Base-by-base conservation (phyloP, 2,329 filamentous ascomycete species). In the Ophiostoma quercus region DNA sequence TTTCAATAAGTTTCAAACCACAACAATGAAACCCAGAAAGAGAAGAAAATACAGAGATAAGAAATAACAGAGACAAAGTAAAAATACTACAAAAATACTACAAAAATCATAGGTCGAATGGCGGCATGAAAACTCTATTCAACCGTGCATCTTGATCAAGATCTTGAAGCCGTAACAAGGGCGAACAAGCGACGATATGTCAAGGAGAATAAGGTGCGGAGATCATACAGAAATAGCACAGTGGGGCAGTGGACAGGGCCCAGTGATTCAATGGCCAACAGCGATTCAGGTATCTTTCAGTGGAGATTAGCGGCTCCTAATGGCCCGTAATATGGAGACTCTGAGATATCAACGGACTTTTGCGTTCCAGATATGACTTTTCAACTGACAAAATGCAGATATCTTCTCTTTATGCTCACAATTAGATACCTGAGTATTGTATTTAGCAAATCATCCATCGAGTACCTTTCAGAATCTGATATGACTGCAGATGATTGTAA, bases 171-270 rank as follows among this genome's bases (percentile, higher is more conserved):
- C 25, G 14, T 29, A 62, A 62, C n/a, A 57, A 57, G 51, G 51
- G 51, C 51, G 57, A 62, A 32, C 57, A 62, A 62, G 57, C 57
- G 22, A 34, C 22, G 4, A 8, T 32, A 32, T 32, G 57, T 62
- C 51, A 62, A 29, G 25, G 25, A 32, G 25, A 32, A 62, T 19
- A 62, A 16, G 14, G 25, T 62, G 25, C 57, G 25, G 57, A 34
- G 57, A 62, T 32, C 57, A 32, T 29, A 60, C 57, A 60, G 57
- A 60, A 60, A 62, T 62, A 62, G 57, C 57, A 62, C 57, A 32
- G 57, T 62, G 57, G 57, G 25, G 25, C 51, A 12, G 22, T 57
- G 51, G 51, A 25, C 2, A 57, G n/a, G n/a, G 8, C 51, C 25
- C 57, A 57, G 51, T 57, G 51, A 25, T 22, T 57, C n/a, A 14